Percentiles rank a stretch among this genome's conserved stretches.
Evolutionary conservation across 106 monocot species (phyloP).

Genomic region (Apostasia shenzhenica): DNA sequence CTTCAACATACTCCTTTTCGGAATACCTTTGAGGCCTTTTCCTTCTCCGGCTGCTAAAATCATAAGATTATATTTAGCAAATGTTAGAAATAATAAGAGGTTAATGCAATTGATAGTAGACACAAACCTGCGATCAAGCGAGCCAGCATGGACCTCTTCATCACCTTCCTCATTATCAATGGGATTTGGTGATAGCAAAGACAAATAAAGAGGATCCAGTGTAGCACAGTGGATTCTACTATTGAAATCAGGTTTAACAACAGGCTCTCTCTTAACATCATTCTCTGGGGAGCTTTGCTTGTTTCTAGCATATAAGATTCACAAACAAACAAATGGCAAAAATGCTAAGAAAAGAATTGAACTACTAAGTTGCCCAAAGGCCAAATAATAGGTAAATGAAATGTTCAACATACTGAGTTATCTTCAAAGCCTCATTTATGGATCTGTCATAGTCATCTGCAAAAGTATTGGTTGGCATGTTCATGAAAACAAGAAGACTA

Average conservation of each 20-base stretch:
- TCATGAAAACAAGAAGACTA: too few relatives aligned
- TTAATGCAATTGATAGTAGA: background rate
- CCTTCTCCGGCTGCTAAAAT: slow-evolving; percentile 48
- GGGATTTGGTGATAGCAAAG: slow-evolving; percentile 36
- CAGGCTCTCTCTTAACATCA: slow-evolving; percentile 38
- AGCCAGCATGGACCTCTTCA: slow-evolving; percentile 28
- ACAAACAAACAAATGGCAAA: background rate
- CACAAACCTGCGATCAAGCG: slow-evolving; percentile 71
- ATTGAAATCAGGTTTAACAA: slow-evolving; percentile 47
- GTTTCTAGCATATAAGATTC: slow-evolving; percentile 33
- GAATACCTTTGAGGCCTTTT: slow-evolving; percentile 84
- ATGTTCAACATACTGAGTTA: slow-evolving; percentile 68
- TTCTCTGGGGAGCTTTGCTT: slow-evolving; percentile 60
- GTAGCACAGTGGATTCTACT: slow-evolving; percentile 51
- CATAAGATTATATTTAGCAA: too few relatives aligned
- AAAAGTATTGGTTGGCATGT: slow-evolving; percentile 7
- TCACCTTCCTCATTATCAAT: slow-evolving; percentile 52
- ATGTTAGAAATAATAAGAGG: too few relatives aligned
- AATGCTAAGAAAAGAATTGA: background rate
- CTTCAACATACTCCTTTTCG: slow-evolving; percentile 71
- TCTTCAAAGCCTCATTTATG: slow-evolving; percentile 92
- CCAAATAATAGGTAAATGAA: background rate
- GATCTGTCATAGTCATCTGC: slow-evolving; percentile 99
- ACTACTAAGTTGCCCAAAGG: background rate
- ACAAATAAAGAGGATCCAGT: slow-evolving; percentile 18